A percentile compares a stretch with the other conserved stretches of the same genome.
Evolutionary conservation across 2,329 filamentous ascomycete species (phyloP).

Genomic region (Aspergillus costaricaensis): DNA sequence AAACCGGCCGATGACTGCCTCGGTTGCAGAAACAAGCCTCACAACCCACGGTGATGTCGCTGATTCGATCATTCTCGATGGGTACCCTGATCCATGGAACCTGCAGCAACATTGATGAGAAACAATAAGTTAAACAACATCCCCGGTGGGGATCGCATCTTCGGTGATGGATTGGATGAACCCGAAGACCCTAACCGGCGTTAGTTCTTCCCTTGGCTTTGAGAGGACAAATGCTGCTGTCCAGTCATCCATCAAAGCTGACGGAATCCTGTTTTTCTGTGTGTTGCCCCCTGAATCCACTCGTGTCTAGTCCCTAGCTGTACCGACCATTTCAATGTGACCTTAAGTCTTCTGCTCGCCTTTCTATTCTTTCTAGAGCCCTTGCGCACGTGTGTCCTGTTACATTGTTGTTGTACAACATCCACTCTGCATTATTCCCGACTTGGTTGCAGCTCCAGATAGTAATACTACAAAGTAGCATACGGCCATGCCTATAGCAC

Average conservation of each 20-base stretch:
- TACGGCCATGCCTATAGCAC: background rate
- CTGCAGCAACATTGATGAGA: background rate
- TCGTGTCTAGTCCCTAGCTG: background rate
- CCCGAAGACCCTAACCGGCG: background rate
- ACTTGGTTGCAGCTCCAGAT: background rate
- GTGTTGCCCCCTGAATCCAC: background rate
- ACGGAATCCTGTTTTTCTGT: background rate
- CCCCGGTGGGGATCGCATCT: background rate
- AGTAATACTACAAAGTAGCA: background rate
- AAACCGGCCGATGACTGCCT: background rate
- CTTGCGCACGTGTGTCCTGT: background rate
- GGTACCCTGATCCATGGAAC: background rate
- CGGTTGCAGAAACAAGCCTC: slow-evolving; percentile 2
- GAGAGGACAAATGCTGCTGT: background rate
- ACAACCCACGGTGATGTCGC: background rate
- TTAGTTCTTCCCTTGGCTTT: background rate
- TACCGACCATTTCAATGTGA: background rate
- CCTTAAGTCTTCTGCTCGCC: background rate
- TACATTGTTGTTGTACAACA: background rate
- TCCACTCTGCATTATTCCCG: background rate
- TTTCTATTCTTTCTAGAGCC: background rate
- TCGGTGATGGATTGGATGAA: background rate
- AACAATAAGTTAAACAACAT: background rate
- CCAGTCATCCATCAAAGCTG: background rate
- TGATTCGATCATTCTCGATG: background rate